Percentiles rank a stretch among this genome's conserved stretches.
These are phyloP conservation scores for Carpinus viminea DNA, from an alignment of 306 rosid genomes.

Conservation along the genomic window DNA sequence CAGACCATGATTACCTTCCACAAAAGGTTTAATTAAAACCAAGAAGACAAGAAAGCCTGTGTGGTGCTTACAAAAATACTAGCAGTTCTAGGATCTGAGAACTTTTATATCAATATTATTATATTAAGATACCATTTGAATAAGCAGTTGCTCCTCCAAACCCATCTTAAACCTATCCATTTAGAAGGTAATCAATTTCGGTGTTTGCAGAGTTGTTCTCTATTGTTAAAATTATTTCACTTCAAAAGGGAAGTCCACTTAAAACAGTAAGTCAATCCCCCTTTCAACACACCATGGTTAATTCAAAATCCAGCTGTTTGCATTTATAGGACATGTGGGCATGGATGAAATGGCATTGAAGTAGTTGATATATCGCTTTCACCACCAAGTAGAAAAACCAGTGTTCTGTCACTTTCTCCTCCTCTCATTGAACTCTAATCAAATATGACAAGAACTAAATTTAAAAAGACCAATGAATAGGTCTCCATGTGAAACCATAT, in stretches of 20 bases:
- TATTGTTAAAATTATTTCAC: background rate
- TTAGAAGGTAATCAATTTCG: background rate
- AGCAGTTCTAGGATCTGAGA: background rate
- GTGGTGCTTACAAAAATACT: background rate
- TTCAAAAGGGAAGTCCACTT: background rate
- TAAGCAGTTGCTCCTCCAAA: background rate
- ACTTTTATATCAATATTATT: background rate
- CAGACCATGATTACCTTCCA: background rate
- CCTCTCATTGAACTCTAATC: slow-evolving; percentile 8
- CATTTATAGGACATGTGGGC: slow-evolving; percentile 34
- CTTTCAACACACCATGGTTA: background rate
- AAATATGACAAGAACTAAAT: background rate
- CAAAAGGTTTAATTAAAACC: background rate
- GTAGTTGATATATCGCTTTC: slow-evolving; percentile 39
- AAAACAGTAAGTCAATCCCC: background rate
- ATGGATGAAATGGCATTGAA: slow-evolving; percentile 23
- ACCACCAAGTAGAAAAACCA: slow-evolving; percentile 10
- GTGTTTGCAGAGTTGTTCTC: background rate
- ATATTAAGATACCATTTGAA: background rate
- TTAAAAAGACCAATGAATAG: background rate
- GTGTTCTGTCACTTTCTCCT: slow-evolving; percentile 19
- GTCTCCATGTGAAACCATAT: background rate
- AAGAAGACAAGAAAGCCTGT: background rate
- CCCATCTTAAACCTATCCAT: background rate
- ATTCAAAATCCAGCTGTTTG: slow-evolving; percentile 24